Conservation (phyloP, 2,329 filamentous ascomycete genomes). For the Aspergillus persii region DNA sequence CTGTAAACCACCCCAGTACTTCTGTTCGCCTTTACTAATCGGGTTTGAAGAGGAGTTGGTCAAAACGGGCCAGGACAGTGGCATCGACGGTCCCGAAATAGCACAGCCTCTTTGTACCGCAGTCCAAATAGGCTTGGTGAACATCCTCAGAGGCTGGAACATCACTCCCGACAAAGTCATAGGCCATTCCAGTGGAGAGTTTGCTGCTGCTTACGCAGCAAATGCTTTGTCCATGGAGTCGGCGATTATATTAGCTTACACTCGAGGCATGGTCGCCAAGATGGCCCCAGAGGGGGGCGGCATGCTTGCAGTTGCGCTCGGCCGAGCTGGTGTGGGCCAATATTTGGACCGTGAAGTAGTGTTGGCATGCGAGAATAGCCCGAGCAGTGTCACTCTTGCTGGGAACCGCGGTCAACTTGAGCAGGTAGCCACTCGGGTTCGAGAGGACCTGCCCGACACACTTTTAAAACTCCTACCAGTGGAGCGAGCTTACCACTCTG, state of each 20-base stretch:
- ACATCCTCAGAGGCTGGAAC: constrained; percentile 26
- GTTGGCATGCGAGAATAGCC: constrained; percentile 42
- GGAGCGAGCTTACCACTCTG: constrained; percentile 3
- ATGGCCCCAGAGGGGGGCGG: neutral
- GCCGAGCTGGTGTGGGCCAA: constrained; percentile 1
- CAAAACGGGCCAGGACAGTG: neutral
- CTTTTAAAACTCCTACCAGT: neutral
- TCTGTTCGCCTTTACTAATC: neutral
- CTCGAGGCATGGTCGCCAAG: neutral
- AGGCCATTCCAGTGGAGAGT: constrained; percentile 34
- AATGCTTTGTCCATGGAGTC: neutral
- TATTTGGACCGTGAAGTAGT: constrained; percentile 9
- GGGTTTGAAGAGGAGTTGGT: neutral
- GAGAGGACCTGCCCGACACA: neutral
- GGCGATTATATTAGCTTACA: constrained; percentile 10
- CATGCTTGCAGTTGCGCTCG: constrained; percentile 24
- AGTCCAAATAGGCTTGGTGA: constrained; percentile 30
- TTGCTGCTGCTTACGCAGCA: constrained; percentile 21
- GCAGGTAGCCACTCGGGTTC: neutral
- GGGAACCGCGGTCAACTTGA: neutral
- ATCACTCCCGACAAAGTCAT: constrained; percentile 23
- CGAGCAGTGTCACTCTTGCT: constrained; percentile 28
- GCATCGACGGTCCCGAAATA: neutral
- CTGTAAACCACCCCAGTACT: neutral
- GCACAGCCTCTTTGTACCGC: constrained; percentile 20